Conservation (phyloP, 345 rosid genomes). For the Cardamine resedifolia region DNA sequence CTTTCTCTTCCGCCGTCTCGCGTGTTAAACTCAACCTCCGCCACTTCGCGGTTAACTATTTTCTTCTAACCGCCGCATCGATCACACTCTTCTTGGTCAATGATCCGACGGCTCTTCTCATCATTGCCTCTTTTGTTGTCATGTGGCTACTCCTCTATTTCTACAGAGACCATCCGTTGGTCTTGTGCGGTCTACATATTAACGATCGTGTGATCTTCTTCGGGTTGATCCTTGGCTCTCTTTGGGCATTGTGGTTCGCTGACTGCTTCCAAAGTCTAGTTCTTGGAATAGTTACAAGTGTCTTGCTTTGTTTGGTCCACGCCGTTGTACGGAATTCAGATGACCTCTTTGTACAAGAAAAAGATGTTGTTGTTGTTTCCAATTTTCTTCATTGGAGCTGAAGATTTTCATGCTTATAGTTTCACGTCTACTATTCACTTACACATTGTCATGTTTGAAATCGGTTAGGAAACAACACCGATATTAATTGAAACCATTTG, state of each 20-base stretch:
- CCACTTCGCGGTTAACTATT: slow-evolving; percentile 48
- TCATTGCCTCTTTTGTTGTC: slow-evolving; percentile 19
- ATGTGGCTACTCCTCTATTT: slow-evolving; percentile 49
- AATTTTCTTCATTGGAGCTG: slow-evolving; percentile 37
- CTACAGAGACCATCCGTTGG: slow-evolving; percentile 45
- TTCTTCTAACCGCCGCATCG: slow-evolving; percentile 27
- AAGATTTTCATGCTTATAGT: no score
- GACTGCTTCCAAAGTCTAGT: slow-evolving; percentile 32
- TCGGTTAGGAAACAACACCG: background rate
- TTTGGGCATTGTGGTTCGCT: slow-evolving; percentile 41
- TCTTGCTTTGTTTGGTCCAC: slow-evolving; percentile 39
- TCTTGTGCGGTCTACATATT: slow-evolving; percentile 37
- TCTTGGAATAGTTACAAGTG: slow-evolving; percentile 34
- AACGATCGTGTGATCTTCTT: slow-evolving; percentile 35
- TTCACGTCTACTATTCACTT: no score
- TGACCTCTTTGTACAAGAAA: slow-evolving; percentile 40
- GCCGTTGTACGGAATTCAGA: slow-evolving; percentile 39
- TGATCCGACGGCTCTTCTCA: slow-evolving; percentile 39
- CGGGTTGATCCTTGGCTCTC: slow-evolving; percentile 35
- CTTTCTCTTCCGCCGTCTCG: slow-evolving; percentile 32
- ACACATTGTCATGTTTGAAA: background rate
- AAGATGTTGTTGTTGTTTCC: slow-evolving; percentile 27
- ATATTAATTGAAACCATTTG: background rate
- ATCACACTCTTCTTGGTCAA: slow-evolving; percentile 32
- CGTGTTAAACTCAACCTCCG: slow-evolving; percentile 33